Conservation (phyloP, 352 stramenopile genomes). For the Globisporangium mamillatum region DNA sequence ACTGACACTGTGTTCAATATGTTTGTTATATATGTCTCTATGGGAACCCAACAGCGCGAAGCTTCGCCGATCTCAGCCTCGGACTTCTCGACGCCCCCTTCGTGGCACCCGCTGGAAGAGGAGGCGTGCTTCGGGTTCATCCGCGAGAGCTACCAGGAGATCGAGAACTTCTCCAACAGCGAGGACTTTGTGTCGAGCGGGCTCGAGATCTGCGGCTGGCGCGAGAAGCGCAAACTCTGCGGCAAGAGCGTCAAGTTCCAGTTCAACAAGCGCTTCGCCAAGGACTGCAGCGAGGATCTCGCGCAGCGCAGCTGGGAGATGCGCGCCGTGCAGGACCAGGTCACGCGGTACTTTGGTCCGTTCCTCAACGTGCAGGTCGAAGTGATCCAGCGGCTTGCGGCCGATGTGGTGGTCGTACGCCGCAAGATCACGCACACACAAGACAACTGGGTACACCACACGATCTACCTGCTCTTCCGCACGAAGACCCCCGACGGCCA, state of each 20-base stretch:
- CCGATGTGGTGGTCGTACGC: slow-evolving; percentile 52
- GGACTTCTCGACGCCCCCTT: slow-evolving; percentile 28
- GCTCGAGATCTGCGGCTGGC: slow-evolving; percentile 57
- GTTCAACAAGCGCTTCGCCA: slow-evolving; percentile 56
- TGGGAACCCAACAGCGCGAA: slow-evolving; percentile 22
- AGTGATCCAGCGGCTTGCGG: slow-evolving; percentile 47
- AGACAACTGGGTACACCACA: slow-evolving; percentile 58
- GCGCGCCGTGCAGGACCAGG: slow-evolving; percentile 49
- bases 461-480: slow-evolving; percentile 70
- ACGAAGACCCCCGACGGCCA: slow-evolving; percentile 64
- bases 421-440: slow-evolving; percentile 57
- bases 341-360: slow-evolving; percentile 54
- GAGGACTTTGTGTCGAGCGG: slow-evolving; percentile 50
- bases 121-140: slow-evolving; percentile 40
- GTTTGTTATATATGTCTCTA: neutral
- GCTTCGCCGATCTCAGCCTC: slow-evolving; percentile 21
- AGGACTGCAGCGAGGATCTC: slow-evolving; percentile 50
- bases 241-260: slow-evolving; percentile 56
- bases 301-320: slow-evolving; percentile 51
- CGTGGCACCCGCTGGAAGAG: slow-evolving; percentile 42
- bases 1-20: neutral
- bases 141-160: slow-evolving; percentile 49
- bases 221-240: slow-evolving; percentile 55
- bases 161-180: slow-evolving; percentile 42
- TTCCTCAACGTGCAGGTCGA: slow-evolving; percentile 49